These are phyloP conservation scores for Stereocaulon alpinum DNA, from an alignment of 495 filamentous ascomycete genomes.

Conservation along the genomic window DNA sequence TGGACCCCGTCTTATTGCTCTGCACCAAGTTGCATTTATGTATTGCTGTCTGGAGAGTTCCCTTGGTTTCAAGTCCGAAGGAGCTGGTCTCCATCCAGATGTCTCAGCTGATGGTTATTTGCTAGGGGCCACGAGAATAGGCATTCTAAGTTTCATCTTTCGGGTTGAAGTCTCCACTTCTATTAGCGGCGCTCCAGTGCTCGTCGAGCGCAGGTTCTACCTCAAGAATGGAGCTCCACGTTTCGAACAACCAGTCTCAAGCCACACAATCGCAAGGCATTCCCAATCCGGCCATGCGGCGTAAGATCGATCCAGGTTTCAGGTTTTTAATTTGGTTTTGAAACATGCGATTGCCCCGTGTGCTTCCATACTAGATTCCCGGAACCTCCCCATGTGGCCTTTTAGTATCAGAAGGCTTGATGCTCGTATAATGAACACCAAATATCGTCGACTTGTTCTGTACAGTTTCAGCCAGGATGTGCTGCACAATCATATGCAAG, in stretches of 20 bases:
- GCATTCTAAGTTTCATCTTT: not conserved
- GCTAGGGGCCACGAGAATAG: not conserved
- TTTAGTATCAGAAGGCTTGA: not conserved
- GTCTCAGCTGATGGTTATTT: not conserved
- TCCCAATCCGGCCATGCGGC: not conserved
- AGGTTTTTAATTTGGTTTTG: not conserved
- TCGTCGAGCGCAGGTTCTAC: not conserved
- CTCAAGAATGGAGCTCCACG: no score
- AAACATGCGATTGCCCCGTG: not conserved
- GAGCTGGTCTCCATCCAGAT: not conserved
- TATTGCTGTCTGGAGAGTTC: not conserved
- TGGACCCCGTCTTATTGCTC: not conserved
- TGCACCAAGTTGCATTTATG: not conserved
- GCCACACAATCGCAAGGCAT: not conserved
- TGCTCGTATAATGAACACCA: not conserved
- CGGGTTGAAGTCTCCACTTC: not conserved
- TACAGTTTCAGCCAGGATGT: not conserved
- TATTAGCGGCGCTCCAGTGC: not conserved
- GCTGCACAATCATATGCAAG: not conserved
- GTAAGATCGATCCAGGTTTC: not conserved
- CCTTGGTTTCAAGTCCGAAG: not conserved
- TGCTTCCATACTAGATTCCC: not conserved
- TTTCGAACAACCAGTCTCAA: not conserved
- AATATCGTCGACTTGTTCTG: not conserved
- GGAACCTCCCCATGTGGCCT: not conserved